Percentiles rank a stretch among this genome's conserved stretches.
Conservation (phyloP, 2,329 filamentous ascomycete genomes). For the Cryphonectria carpinicola region DNA sequence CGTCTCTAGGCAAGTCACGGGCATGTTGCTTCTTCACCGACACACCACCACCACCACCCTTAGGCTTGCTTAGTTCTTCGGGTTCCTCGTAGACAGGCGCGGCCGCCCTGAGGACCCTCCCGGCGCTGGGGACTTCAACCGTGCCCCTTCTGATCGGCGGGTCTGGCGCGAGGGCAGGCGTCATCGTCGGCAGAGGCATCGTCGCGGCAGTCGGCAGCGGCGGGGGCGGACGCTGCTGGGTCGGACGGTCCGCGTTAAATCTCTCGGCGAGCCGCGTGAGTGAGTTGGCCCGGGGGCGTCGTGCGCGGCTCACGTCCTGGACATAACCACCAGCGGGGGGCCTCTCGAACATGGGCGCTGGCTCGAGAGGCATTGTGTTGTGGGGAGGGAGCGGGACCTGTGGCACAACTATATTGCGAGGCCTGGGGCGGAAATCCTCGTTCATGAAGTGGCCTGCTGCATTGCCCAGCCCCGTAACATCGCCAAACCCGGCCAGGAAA, state of each 20-base stretch:
- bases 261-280: slow-evolving; percentile 57
- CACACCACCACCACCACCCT: slow-evolving; percentile 24
- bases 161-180: slow-evolving; percentile 38
- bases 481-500: slow-evolving; percentile 42
- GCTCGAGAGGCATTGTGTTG: slow-evolving; percentile 17
- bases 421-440: slow-evolving; percentile 56
- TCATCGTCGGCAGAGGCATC: slow-evolving; percentile 40
- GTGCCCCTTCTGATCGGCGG: slow-evolving; percentile 45
- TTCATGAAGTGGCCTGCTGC: slow-evolving; percentile 63
- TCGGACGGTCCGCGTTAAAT: slow-evolving; percentile 43
- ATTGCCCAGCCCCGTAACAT: slow-evolving; percentile 52
- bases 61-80: slow-evolving; percentile 37
- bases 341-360: slow-evolving; percentile 41
- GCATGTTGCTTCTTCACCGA: slow-evolving; percentile 34
- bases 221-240: slow-evolving; percentile 33
- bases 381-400: slow-evolving; percentile 37
- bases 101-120: slow-evolving; percentile 28
- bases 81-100: slow-evolving; percentile 37
- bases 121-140: slow-evolving; percentile 40
- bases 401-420: slow-evolving; percentile 43
- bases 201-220: slow-evolving; percentile 36
- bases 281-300: slow-evolving; percentile 47
- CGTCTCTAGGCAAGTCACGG: slow-evolving; percentile 40
- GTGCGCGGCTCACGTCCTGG: slow-evolving; percentile 46
- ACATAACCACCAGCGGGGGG: slow-evolving; percentile 47